These are phyloP conservation scores for Forsythia suspensa DNA, from an alignment of 257 asterid species.

Conservation along the genomic window DNA sequence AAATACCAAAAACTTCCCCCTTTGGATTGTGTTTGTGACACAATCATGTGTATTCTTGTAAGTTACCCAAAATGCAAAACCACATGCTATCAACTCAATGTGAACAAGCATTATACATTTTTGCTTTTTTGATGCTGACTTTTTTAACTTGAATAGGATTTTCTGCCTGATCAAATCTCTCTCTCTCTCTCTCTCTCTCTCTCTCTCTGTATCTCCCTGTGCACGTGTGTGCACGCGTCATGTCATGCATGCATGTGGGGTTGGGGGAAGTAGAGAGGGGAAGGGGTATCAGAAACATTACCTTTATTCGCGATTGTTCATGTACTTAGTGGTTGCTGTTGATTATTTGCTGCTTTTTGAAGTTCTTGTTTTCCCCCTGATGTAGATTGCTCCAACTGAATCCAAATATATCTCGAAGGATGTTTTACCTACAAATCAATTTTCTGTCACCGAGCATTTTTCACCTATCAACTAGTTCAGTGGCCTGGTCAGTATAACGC, in stretches of 20 bases:
- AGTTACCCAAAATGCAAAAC: background rate
- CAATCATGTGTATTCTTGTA: background rate
- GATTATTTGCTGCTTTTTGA: conserved; percentile 14
- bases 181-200: background rate
- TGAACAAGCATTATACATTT: background rate
- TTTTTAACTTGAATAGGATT: background rate
- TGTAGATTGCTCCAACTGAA: conserved; percentile 96
- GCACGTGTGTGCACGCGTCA: too few species aligned
- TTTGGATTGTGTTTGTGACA: background rate
- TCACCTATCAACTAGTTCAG: conserved; percentile 70
- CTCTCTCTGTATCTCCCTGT: too few species aligned
- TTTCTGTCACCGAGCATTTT: conserved; percentile 92
- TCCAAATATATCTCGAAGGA: conserved; percentile 82
- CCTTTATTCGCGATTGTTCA: conserved; percentile 2
- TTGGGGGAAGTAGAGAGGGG: background rate
- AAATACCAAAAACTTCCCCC: background rate
- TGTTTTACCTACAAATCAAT: conserved; percentile 87
- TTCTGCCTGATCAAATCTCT: background rate
- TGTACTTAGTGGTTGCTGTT: background rate
- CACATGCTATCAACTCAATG: background rate
- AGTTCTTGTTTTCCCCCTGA: conserved; percentile 14
- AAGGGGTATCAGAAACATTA: background rate
- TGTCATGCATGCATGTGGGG: background rate
- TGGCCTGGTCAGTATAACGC: conserved; percentile 81
- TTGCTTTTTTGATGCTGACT: background rate